Base-by-base conservation (phyloP, 2,329 filamentous ascomycete genomes). In the Sarocladiaceae sp. region DNA sequence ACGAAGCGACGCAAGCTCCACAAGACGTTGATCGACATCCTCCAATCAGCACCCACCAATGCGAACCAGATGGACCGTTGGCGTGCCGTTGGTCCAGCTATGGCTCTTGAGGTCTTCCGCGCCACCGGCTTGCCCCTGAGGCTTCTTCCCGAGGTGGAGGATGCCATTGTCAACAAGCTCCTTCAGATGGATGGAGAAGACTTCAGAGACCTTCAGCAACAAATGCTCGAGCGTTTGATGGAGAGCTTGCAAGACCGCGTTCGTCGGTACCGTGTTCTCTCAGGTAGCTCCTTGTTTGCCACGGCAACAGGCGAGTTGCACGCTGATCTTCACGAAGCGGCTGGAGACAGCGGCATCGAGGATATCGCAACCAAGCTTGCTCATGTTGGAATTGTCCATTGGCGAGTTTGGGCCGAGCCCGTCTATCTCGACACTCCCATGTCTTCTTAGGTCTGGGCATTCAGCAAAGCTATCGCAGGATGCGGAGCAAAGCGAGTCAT, bases 331-430 rank as follows among this genome's bases (percentile, higher is more conserved):
- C 68, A 73, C 53, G 62, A 60, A 18, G 4, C 60, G 60, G 54
- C 71, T 70, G 10, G 73, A 48, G 78, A 82, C 47, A 74, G 71
- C 39, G 75, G 77, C 29, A 62, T 88, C 33, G 76, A 78, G 39
- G 85, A 90, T 54, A 82, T 96, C 66, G 83, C 89, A 1, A 86
- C 84, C 40, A 83, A 89, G 42, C 77, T 96, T 49, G 86, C 90
- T 5, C 93, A 97, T 63, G 82, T 97, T 40, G 84, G 88, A 13
- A 78, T 94, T 5, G 72, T 97, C 22, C 91, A 97, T 68, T 97
- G 92, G 91, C 81, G 89, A 47, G 87, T 96, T 3, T 97, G 92
- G 90, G 80, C 82, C 1, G 81, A 82, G 2, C 74, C 96, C 51
- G 83, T 87, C 12, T 96, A 96, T 64, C 58, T 71, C 13, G 68